A percentile compares a stretch with the other conserved stretches of the same genome.
Evolutionary conservation across 2,329 filamentous ascomycete species (phyloP).

Genomic region (Cercospora brassicicola): DNA sequence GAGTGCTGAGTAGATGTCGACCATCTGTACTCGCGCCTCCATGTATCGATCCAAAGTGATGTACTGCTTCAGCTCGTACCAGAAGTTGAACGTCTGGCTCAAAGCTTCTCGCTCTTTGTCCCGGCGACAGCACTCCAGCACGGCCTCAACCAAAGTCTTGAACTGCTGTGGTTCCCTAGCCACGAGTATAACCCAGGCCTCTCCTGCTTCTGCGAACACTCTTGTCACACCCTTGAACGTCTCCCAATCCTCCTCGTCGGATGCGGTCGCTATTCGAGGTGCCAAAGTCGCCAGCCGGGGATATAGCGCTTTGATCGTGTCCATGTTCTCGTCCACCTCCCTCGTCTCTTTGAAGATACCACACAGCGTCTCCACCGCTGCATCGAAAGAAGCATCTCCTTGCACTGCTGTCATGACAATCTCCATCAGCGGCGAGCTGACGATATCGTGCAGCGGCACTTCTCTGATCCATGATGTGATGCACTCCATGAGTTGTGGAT

Average conservation of each 20-base stretch:
- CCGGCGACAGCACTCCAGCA: slow-evolving; percentile 85
- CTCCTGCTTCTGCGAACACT: slow-evolving; percentile 87
- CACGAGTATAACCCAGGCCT: slow-evolving; percentile 90
- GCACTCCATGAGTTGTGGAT: slow-evolving; percentile 89
- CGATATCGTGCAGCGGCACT: slow-evolving; percentile 78
- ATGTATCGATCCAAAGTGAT: slow-evolving; percentile 87
- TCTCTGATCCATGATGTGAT: slow-evolving; percentile 96
- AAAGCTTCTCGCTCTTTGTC: slow-evolving; percentile 91
- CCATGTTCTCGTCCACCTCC: slow-evolving; percentile 86
- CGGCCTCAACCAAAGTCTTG: slow-evolving; percentile 78
- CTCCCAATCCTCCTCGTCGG: slow-evolving; percentile 79
- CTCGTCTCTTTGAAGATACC: slow-evolving; percentile 87
- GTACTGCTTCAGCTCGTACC: slow-evolving; percentile 98
- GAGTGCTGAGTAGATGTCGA: slow-evolving; percentile 81
- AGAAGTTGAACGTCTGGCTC: slow-evolving; percentile 91
- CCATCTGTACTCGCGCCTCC: slow-evolving; percentile 71
- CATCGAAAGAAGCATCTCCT: slow-evolving; percentile 74
- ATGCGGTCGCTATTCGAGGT: slow-evolving; percentile 72
- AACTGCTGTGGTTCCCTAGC: slow-evolving; percentile 81
- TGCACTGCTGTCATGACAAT: slow-evolving; percentile 76
- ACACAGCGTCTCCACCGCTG: slow-evolving; percentile 89
- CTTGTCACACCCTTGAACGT: slow-evolving; percentile 84
- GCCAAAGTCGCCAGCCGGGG: slow-evolving; percentile 75
- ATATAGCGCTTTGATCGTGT: slow-evolving; percentile 78
- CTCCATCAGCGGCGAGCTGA: slow-evolving; percentile 80